Percentiles rank a stretch among this genome's conserved stretches.
These are phyloP conservation scores for Leptomonas pyrrhocoris DNA, from an alignment of 208 protist species.

Conservation along the genomic window DNA sequence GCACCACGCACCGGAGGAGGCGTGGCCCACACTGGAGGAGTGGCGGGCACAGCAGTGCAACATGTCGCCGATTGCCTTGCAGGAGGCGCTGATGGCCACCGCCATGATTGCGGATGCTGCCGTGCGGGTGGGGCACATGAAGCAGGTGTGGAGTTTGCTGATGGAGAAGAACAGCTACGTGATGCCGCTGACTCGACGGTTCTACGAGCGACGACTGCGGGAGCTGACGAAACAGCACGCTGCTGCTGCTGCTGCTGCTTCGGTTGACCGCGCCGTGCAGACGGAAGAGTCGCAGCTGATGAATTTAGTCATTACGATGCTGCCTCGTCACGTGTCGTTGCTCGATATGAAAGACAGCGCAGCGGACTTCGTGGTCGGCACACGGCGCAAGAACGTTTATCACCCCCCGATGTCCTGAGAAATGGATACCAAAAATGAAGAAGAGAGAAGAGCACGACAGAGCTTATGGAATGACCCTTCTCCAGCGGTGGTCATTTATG, in stretches of 20 bases:
- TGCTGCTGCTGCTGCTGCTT: neutral
- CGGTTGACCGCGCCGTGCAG: neutral
- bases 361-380: conserved; percentile 82
- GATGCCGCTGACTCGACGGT: conserved; percentile 84
- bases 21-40: conserved; percentile 34
- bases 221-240: conserved; percentile 32
- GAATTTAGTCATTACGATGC: conserved; percentile 57
- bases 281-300: conserved; percentile 43
- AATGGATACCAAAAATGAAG: no score
- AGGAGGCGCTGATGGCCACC: conserved; percentile 82
- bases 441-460: no score
- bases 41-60: conserved; percentile 43
- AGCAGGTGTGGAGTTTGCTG: conserved; percentile 57
- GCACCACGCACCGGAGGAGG: conserved; percentile 68
- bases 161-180: conserved; percentile 77
- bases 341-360: conserved; percentile 89
- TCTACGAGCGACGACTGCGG: conserved; percentile 45
- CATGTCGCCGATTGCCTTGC: conserved; percentile 81
- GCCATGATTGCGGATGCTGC: conserved; percentile 39
- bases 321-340: conserved; percentile 72
- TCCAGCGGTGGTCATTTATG: no score
- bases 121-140: conserved; percentile 39
- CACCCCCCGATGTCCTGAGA: no score
- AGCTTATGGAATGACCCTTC: no score
- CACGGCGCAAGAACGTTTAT: conserved; percentile 80